These are phyloP conservation scores for Wickerhamomyces xylosicus DNA, from an alignment of 805 yeast species.

Conservation along the genomic window DNA sequence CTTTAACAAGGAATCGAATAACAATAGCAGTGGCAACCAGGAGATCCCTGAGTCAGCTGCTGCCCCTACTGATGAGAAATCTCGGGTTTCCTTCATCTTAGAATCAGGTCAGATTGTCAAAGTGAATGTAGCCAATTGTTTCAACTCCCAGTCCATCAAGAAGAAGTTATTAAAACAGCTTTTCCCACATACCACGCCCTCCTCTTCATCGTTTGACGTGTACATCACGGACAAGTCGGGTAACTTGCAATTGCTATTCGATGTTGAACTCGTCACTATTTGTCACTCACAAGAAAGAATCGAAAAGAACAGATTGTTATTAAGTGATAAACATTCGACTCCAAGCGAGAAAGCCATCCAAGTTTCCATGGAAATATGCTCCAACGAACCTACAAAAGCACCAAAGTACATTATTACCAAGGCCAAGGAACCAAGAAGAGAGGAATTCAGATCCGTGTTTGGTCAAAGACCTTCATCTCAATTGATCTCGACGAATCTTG, in stretches of 20 bases:
- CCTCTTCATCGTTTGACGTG: conserved; percentile 43
- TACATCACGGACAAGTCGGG: conserved; percentile 41
- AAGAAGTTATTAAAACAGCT: conserved; percentile 52
- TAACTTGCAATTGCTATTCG: conserved; percentile 43
- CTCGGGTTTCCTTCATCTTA: conserved; percentile 54
- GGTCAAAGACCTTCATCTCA: conserved; percentile 94
- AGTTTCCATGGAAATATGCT: conserved; percentile 33
- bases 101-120: conserved; percentile 64
- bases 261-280: conserved; percentile 72
- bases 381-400: conserved; percentile 14
- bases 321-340: conserved; percentile 51
- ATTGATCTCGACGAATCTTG: conserved; percentile 77
- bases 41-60: conserved; percentile 3
- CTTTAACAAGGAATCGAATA: no score
- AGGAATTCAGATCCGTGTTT: conserved; percentile 33
- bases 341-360: conserved; percentile 56
- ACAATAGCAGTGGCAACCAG: not conserved
- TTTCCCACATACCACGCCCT: conserved; percentile 24
- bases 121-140: conserved; percentile 69
- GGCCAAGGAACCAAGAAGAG: conserved; percentile 8
- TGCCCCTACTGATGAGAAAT: conserved; percentile 5
- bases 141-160: conserved; percentile 71
- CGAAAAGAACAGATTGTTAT: conserved; percentile 59
- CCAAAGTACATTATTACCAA: not conserved
- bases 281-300: conserved; percentile 66